phyloP scores from a whole-genome alignment of 768 basidiomycete genomes.

The Royoungia palumana region DNA sequence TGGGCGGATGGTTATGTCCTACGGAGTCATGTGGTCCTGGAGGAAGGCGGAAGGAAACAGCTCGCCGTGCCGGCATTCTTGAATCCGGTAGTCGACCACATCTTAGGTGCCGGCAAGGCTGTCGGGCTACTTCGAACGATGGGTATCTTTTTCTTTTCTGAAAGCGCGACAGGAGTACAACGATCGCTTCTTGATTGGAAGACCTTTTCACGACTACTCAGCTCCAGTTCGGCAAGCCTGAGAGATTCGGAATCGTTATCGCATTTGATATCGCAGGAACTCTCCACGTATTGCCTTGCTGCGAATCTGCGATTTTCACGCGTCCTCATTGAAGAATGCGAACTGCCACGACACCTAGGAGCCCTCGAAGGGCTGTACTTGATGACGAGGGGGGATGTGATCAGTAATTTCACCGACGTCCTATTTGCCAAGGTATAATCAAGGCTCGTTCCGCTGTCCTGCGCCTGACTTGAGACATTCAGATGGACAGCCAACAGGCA shows the following conservation, averaged over 20 bases:
- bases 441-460: slow-evolving; percentile 3
- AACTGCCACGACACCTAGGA: slow-evolving; percentile 55
- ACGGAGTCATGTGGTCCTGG: slow-evolving; percentile 37
- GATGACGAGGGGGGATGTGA: slow-evolving; percentile 74
- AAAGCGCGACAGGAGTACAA: slow-evolving; percentile 19
- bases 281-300: slow-evolving; percentile 53
- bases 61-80: slow-evolving; percentile 56
- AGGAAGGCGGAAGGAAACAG: slow-evolving; percentile 24
- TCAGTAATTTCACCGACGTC: slow-evolving; percentile 70
- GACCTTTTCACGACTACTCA: slow-evolving; percentile 41
- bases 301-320: slow-evolving; percentile 51
- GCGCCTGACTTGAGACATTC: neutral
- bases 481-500: slow-evolving; percentile 72
- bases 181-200: slow-evolving; percentile 37
- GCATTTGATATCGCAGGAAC: slow-evolving; percentile 56
- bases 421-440: slow-evolving; percentile 65
- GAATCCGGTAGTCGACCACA: slow-evolving; percentile 50
- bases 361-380: slow-evolving; percentile 69
- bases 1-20: slow-evolving; percentile 73
- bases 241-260: slow-evolving; percentile 63
- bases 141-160: slow-evolving; percentile 20
- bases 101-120: slow-evolving; percentile 72
- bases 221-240: slow-evolving; percentile 28
- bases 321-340: slow-evolving; percentile 66
- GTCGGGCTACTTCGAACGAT: slow-evolving; percentile 70